A percentile compares a stretch with the other conserved stretches of the same genome.
Evolutionary conservation across 2,329 filamentous ascomycete genomes (phyloP).

Genomic region (Diatrype stigma): DNA sequence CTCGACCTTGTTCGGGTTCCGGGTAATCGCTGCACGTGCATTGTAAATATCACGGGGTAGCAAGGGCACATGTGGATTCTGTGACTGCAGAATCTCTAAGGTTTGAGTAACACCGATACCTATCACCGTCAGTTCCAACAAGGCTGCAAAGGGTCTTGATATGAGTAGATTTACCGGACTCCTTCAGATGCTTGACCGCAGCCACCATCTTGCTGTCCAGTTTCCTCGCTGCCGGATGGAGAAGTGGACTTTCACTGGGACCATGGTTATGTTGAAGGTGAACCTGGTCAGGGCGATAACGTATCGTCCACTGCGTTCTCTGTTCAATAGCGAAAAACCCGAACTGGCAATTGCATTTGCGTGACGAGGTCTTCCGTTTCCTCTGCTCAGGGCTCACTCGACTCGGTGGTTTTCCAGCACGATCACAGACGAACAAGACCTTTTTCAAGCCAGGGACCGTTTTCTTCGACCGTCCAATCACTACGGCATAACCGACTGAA

Average conservation of each 20-base stretch:
- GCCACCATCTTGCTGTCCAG: slow-evolving; percentile 65
- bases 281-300: slow-evolving; percentile 55
- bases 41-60: slow-evolving; percentile 65
- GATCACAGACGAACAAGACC: slow-evolving; percentile 63
- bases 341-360: slow-evolving; percentile 65
- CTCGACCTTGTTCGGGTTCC: slow-evolving; percentile 59
- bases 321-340: slow-evolving; percentile 68
- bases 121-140: slow-evolving; percentile 35
- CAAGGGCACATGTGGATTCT: slow-evolving; percentile 60
- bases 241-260: slow-evolving; percentile 62
- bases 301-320: slow-evolving; percentile 62
- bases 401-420: slow-evolving; percentile 58
- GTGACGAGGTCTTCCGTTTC: slow-evolving; percentile 63
- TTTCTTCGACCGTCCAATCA: slow-evolving; percentile 65
- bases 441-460: slow-evolving; percentile 64
- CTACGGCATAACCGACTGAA: slow-evolving; percentile 63
- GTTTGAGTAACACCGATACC: slow-evolving; percentile 63
- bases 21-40: slow-evolving; percentile 61
- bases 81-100: slow-evolving; percentile 60
- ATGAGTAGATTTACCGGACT: slow-evolving; percentile 50
- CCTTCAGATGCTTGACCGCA: slow-evolving; percentile 62
- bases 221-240: slow-evolving; percentile 62
- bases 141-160: slow-evolving; percentile 2
- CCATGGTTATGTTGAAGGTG: slow-evolving; percentile 62
- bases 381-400: slow-evolving; percentile 60